Evolutionary conservation across 2,329 filamentous ascomycete genomes (phyloP).

Genomic region (Paecilomyces sp.): DNA sequence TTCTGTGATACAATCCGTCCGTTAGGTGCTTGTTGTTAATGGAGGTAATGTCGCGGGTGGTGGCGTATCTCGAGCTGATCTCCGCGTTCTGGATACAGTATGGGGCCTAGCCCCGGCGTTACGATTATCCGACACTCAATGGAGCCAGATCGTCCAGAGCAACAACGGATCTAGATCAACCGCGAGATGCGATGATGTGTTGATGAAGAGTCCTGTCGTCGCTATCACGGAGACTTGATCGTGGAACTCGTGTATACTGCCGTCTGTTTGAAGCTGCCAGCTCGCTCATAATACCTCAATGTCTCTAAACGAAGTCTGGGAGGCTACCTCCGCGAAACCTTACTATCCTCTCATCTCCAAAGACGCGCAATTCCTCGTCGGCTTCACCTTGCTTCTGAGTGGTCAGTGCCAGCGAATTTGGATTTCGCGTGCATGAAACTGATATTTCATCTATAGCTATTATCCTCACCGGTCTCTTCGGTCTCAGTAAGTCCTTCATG

Average conservation of each 20-base stretch:
- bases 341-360: constrained; percentile 77
- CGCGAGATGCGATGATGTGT: not conserved
- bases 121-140: constrained; percentile 14
- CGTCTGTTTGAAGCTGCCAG: not conserved
- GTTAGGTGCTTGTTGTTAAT: constrained; percentile 1
- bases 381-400: constrained; percentile 64
- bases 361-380: constrained; percentile 74
- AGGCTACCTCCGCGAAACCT: constrained; percentile 79
- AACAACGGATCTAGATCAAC: constrained; percentile 5
- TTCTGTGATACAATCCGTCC: constrained; percentile 6
- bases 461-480: constrained; percentile 69
- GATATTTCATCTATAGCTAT: constrained; percentile 42
- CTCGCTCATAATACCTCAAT: constrained; percentile 18
- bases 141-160: constrained; percentile 14
- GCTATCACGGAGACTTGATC: not conserved
- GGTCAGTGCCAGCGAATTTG: constrained; percentile 36
- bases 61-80: constrained; percentile 4
- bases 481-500: constrained; percentile 61
- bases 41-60: not conserved
- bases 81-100: constrained; percentile 9
- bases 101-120: constrained; percentile 13
- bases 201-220: not conserved
- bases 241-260: not conserved
- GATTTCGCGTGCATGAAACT: not conserved
- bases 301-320: constrained; percentile 85